Evolutionary conservation across 164 flowering plant genomes (phyloP).

Genomic region (Magnolia sinica): DNA sequence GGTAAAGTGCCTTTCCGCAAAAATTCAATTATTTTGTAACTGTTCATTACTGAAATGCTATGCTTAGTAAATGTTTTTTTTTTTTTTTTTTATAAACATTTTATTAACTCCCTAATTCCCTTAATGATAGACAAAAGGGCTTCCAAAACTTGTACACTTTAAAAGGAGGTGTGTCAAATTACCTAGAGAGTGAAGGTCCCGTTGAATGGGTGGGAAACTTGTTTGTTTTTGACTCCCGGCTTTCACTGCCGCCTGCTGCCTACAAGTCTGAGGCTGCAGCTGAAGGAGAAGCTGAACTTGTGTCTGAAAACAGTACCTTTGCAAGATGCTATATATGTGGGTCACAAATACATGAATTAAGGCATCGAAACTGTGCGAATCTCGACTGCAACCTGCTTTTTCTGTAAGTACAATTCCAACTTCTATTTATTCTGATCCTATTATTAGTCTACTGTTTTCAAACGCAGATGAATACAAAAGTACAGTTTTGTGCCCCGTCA

Average conservation of each 20-base stretch:
- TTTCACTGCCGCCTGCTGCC: slow-evolving; percentile 79
- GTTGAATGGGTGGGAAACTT: slow-evolving; percentile 80
- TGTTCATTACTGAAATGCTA: neutral
- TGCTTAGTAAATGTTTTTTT: neutral
- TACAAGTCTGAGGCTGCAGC: slow-evolving; percentile 43
- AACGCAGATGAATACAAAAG: neutral
- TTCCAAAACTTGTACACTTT: slow-evolving; percentile 78
- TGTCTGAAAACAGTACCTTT: slow-evolving; percentile 32
- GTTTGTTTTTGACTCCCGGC: slow-evolving; percentile 88
- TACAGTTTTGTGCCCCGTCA: too few species aligned
- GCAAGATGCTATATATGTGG: slow-evolving; percentile 74
- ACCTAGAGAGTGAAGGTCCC: slow-evolving; percentile 78
- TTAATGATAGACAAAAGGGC: slow-evolving; percentile 60
- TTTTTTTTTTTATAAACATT: too few species aligned
- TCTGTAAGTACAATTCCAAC: slow-evolving; percentile 56
- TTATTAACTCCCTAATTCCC: neutral
- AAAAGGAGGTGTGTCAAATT: slow-evolving; percentile 86
- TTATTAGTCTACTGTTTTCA: neutral
- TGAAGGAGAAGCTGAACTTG: slow-evolving; percentile 19
- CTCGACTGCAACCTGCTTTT: slow-evolving; percentile 89
- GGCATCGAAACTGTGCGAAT: slow-evolving; percentile 93
- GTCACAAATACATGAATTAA: slow-evolving; percentile 46
- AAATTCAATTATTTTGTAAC: neutral
- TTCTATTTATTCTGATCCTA: neutral
- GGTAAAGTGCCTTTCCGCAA: slow-evolving; percentile 27